These are phyloP conservation scores for Fusarium sp. DNA, from an alignment of 2,329 filamentous ascomycete genomes.

Conservation along the genomic window DNA sequence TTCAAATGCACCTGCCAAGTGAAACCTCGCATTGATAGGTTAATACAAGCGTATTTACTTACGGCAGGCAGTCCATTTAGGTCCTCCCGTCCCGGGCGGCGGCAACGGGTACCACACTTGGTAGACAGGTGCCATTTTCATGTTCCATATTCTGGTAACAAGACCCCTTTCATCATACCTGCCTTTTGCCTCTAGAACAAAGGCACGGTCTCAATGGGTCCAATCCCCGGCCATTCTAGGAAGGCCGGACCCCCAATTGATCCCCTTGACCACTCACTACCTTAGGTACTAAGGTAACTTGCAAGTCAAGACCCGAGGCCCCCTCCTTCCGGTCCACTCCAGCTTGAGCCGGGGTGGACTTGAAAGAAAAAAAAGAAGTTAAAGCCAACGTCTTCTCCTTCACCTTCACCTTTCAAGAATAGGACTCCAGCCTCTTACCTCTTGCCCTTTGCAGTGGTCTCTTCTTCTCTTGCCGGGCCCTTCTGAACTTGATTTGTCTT, in stretches of 20 bases:
- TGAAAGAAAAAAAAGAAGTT: constrained; percentile 15
- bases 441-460: not conserved
- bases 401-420: constrained; percentile 3
- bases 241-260: constrained; percentile 17
- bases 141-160: not conserved
- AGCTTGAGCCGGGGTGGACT: constrained; percentile 21
- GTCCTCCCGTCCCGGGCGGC: not conserved
- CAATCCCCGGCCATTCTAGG: constrained; percentile 18
- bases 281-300: not conserved
- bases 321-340: constrained; percentile 10
- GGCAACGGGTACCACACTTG: constrained; percentile 28
- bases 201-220: constrained; percentile 12
- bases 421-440: not conserved
- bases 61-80: not conserved
- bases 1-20: constrained; percentile 13
- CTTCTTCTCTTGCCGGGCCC: not conserved
- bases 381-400: constrained; percentile 22
- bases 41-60: not conserved
- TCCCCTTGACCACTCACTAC: not conserved
- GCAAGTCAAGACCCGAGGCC: not conserved
- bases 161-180: constrained; percentile 10
- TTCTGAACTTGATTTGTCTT: not conserved
- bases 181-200: constrained; percentile 22
- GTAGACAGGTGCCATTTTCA: constrained; percentile 30
- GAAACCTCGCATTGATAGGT: constrained; percentile 18